Base-by-base conservation (phyloP, 208 protist genomes). In the Crithidia brevicula region DNA sequence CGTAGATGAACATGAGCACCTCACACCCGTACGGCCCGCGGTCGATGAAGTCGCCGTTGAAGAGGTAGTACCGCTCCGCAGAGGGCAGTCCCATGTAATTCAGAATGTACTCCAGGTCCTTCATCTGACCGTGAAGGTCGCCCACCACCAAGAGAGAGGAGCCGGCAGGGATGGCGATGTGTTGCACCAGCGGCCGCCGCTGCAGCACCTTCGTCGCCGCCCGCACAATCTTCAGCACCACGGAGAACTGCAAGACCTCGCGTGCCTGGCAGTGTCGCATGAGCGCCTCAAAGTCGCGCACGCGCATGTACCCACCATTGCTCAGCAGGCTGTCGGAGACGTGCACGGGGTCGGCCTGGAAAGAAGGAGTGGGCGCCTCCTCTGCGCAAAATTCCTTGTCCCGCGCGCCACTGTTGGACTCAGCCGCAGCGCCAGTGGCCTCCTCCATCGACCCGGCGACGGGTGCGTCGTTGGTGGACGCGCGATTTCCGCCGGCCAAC, bases 31-130 rank as follows among this genome's bases (percentile, higher is more conserved):
- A 98, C 51, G 97, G 91, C 22, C 99, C 99, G 74, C 98, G 94
- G 76, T 99, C 99, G 33, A 99, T 98, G 78, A 99, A 99, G 74
- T 99, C 98, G 31, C 98, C 99, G 30, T 99, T 94, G 82, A 99
- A 99, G 16, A 99, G 79, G 58, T 87, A 99, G 73, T 71, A 86
- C 9, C 84, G 81, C 16, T 75, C 67, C 11, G 79, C 73, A 6
- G 66, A 77, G n/a, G 89, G 86, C 40, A 49, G 42, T 13, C 89
- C 89, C 64, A 78, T 83, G 38, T 89, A 53, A 43, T 65, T 53
- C 31, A 96, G 59, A 27, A 93, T 72, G 62, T 94, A 79, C 50
- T 84, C 54, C 8, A 97, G 57, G 52, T 96, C 91, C 49, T 95
- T 93, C 76, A 97, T 77, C 63, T 96, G 91, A 0, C 93, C 93